These are phyloP conservation scores for Beta lomatogona DNA, from an alignment of 179 eudicot genomes.

Conservation along the genomic window DNA sequence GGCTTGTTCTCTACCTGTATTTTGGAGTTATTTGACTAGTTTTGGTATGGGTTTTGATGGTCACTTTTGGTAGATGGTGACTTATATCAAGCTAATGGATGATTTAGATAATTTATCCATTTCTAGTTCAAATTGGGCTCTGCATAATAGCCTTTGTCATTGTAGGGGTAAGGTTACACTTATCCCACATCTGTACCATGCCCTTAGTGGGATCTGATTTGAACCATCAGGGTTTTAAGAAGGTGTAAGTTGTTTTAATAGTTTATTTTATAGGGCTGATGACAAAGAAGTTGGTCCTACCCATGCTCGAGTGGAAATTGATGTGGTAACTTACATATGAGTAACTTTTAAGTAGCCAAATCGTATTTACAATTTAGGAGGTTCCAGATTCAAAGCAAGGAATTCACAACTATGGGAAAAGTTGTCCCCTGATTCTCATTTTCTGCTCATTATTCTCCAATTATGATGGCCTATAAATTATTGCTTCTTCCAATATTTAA, in stretches of 20 bases:
- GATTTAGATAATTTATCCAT: neutral
- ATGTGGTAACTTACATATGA: neutral
- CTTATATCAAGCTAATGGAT: too few relatives aligned
- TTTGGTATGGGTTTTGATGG: neutral
- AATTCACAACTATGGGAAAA: neutral
- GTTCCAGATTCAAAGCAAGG: neutral
- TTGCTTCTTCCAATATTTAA: neutral
- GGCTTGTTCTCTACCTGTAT: neutral
- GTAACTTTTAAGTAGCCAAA: neutral
- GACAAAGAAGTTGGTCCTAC: neutral
- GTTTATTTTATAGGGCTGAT: neutral
- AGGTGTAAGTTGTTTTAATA: neutral
- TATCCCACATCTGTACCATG: neutral
- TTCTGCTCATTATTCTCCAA: neutral
- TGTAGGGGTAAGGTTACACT: neutral
- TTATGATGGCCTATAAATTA: neutral
- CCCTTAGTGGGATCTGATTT: neutral
- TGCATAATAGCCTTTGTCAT: neutral
- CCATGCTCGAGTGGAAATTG: neutral
- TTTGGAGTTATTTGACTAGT: neutral
- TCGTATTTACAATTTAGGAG: neutral
- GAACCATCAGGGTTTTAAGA: neutral
- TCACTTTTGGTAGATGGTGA: conserved; percentile 3
- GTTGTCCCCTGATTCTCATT: neutral
- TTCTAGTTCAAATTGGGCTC: too few relatives aligned